Base-by-base conservation (phyloP, 2,329 filamentous ascomycete species). In the Zopfia rhizophila region DNA sequence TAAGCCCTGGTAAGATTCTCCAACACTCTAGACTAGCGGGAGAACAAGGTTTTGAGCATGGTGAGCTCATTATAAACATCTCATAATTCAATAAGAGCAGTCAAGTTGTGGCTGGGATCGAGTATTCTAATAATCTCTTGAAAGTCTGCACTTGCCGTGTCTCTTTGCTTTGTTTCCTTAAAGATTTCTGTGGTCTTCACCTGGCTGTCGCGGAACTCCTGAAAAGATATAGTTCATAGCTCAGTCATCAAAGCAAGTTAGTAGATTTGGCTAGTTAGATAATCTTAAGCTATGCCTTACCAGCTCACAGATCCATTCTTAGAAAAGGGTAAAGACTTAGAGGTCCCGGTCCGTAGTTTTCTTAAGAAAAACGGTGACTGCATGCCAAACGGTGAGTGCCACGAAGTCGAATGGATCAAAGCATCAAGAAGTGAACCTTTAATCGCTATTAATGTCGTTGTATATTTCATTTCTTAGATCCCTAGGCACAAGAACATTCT, bases 21-120 rank as follows among this genome's bases (percentile, higher is more conserved):
- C 27, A 86, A 73, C 0, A 79, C 76, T 0, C 70, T 68, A 16
- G 78, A 72, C 60, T 87, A 84, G 11, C 79, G 75, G n/a, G 81
- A 77, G 21, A 87, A 84, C 0, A 87, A 70, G 30, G 77, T 79
- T 4, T 77, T 59, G 4, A 87, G 74, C 0, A 82, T 84, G 3
- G 74, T 75, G 2, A 87, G 74, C 60, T 87, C 84, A 48, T 87
- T 84, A 48, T 86, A 82, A 33, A 87, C 81, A 51, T 87, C 84
- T 10, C 83, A 78, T 0, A 87, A 73, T 56, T 87, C 84, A 0
- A 87, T 70, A 0, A 87, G 68, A 0, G 84, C 82, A 0, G 84
- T 85, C 0, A 85, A 83, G 51, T 85, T 84, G 48, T 84, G 80
- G 5, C 83, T 78, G 53, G 86, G 86, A 45, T 85, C 80, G 1